A percentile compares a stretch with the other conserved stretches of the same genome.
Evolutionary conservation across 129 eudicot genomes (phyloP).

Genomic region (Flaveria ramosissima): DNA sequence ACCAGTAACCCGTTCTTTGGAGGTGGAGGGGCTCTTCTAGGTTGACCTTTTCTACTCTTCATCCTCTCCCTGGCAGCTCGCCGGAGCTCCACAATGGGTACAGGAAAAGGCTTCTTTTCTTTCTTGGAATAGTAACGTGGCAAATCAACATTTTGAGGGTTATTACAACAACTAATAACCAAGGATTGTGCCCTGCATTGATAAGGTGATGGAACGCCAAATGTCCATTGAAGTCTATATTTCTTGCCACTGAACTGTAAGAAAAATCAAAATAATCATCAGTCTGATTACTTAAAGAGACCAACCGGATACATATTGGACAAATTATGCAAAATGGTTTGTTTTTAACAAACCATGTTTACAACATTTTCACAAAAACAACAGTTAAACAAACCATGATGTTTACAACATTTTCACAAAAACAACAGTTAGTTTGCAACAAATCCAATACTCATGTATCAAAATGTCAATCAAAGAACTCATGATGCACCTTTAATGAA

Average conservation of each 20-base stretch:
- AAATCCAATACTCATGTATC: background rate
- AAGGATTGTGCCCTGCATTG: constrained; percentile 25
- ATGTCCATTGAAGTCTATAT: constrained; percentile 33
- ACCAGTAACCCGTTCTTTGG: constrained; percentile 84
- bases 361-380: too few species aligned
- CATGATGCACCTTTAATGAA: constrained; percentile 49
- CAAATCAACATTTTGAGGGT: constrained; percentile 93
- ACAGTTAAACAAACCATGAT: too few species aligned
- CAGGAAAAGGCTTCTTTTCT: constrained; percentile 91
- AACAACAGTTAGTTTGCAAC: background rate
- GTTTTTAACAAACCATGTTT: background rate
- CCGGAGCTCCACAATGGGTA: constrained; percentile 86
- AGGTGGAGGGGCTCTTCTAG: constrained; percentile 64
- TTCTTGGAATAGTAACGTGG: constrained; percentile 76
- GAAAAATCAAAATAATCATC: background rate
- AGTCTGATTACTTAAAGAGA: background rate
- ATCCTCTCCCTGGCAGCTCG: constrained; percentile 90
- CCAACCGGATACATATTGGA: background rate
- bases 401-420: background rate
- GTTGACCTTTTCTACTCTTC: constrained; percentile 66
- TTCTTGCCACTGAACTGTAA: constrained; percentile 51
- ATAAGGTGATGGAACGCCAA: constrained; percentile 24
- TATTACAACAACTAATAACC: constrained; percentile 53
- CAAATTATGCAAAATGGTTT: constrained; percentile 4
- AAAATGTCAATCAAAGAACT: constrained; percentile 1